Evolutionary conservation across 2,329 filamentous ascomycete genomes (phyloP), one percentile per base, ranked within the genome.

Genomic region (Apiospora sp.): DNA sequence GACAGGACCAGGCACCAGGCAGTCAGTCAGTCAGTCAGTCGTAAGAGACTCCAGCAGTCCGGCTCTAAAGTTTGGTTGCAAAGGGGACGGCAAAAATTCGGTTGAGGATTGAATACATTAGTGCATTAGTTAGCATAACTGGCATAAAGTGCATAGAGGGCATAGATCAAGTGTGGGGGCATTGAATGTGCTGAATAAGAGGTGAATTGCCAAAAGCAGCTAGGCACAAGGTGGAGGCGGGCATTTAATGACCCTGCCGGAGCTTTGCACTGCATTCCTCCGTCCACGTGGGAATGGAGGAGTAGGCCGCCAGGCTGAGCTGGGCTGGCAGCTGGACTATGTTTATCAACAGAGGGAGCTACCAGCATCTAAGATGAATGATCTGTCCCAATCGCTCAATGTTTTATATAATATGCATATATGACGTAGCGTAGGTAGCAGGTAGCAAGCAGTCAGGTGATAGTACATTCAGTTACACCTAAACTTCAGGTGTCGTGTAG

Each of bases 31-130:
- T 19, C 54, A 19, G 37, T 30, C 8, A 49, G 16, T 19, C 48
- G n/a, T 49, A 49, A 24, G 48, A 19, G 19, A 61, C 27, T 61
- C 27, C 34, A 61, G 27, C 22, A 49, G 19, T 34, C 51, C 37
- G 37, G 46, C 34, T 16, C 49, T 49, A 22, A 54, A 30, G 49
- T 54, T 27, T 16, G 58, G 4, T 41, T 64, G 58, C 34, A 37
- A 64, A 41, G 58, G 58, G 41, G 58, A 22, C 58, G 58, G 58
- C 8, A 41, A 64, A 64, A 64, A 24, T 2, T n/a, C 58, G 51
- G 27, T 34, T 19, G n/a, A 16, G 3, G 16, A 16, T 41, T 41
- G 10, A 41, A 41, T 10, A 41, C 37, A 10, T 41, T 8, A 41
- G 37, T 41, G 8, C 7, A 41, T n/a, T n/a, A n/a, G n/a, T n/a